These are phyloP conservation scores for Noccaea caerulescens DNA, from an alignment of 345 rosid species.

Conservation along the genomic window DNA sequence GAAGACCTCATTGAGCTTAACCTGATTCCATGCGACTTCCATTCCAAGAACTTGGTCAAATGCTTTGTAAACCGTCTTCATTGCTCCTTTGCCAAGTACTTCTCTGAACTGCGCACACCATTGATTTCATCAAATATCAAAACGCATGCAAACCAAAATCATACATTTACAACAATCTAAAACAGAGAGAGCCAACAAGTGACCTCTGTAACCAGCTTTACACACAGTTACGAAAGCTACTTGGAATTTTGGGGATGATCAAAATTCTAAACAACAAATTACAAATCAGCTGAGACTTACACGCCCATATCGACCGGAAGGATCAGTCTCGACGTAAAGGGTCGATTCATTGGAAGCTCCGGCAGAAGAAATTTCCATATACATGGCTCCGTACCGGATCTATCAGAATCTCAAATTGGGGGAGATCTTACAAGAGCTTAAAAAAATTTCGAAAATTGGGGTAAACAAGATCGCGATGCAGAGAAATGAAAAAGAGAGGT, in stretches of 20 bases:
- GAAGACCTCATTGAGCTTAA: slow-evolving; percentile 69
- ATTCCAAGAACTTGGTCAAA: slow-evolving; percentile 83
- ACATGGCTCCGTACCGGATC: slow-evolving; percentile 51
- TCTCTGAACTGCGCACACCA: slow-evolving; percentile 62
- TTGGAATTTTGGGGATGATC: neutral
- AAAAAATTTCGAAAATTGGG: neutral
- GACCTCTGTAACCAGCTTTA: neutral
- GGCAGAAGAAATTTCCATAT: slow-evolving; percentile 37
- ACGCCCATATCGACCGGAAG: slow-evolving; percentile 87
- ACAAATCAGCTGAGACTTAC: too few species aligned
- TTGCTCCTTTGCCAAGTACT: slow-evolving; percentile 90
- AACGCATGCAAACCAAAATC: slow-evolving; percentile 4
- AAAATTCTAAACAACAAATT: neutral
- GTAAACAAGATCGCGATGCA: slow-evolving; percentile 26
- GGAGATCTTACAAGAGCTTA: neutral
- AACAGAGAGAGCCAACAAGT: neutral
- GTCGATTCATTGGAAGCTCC: slow-evolving; percentile 28
- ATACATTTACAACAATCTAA: neutral
- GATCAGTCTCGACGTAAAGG: slow-evolving; percentile 77
- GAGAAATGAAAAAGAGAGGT: neutral
- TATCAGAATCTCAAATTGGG: slow-evolving; percentile 27
- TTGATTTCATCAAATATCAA: slow-evolving; percentile 1
- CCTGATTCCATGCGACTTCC: slow-evolving; percentile 99
- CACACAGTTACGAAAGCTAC: neutral
- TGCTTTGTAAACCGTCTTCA: slow-evolving; percentile 92